Evolutionary conservation across 1,284 basidiomycete genomes (phyloP).

Genomic region (Limonomyces culmigenus): DNA sequence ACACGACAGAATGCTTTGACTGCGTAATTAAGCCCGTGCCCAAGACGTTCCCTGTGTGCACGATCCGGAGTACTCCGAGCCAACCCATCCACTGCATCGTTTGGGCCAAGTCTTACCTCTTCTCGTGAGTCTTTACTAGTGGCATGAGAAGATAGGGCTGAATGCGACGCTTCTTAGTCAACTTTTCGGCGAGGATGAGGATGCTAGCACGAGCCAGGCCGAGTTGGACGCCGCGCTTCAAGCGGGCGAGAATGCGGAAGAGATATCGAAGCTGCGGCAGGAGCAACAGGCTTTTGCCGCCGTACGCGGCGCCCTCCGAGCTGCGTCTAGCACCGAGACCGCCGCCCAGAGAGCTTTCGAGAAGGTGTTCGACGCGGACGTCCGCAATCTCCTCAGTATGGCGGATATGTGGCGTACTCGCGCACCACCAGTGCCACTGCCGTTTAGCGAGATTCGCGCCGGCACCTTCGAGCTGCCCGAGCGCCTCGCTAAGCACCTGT

Average conservation of each 20-base stretch:
- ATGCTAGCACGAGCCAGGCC: slow-evolving; percentile 29
- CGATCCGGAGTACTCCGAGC: slow-evolving; percentile 92
- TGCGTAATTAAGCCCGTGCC: slow-evolving; percentile 81
- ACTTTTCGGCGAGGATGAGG: slow-evolving; percentile 84
- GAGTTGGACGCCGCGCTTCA: slow-evolving; percentile 80
- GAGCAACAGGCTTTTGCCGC: slow-evolving; percentile 81
- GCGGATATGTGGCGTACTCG: slow-evolving; percentile 96
- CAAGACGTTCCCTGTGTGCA: slow-evolving; percentile 95
- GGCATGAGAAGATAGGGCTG: background rate
- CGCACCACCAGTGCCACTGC: slow-evolving; percentile 69
- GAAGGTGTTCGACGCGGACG: slow-evolving; percentile 86
- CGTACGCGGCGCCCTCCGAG: slow-evolving; percentile 51
- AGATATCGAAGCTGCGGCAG: slow-evolving; percentile 79
- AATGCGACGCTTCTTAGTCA: slow-evolving; percentile 36
- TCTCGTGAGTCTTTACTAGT: slow-evolving; percentile 50
- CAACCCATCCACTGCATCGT: slow-evolving; percentile 98
- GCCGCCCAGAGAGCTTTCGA: slow-evolving; percentile 59
- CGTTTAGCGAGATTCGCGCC: slow-evolving; percentile 56
- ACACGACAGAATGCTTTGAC: slow-evolving; percentile 82
- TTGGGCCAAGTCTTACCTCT: slow-evolving; percentile 98
- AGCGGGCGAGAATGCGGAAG: slow-evolving; percentile 79
- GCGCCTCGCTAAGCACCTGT: no score
- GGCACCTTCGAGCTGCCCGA: slow-evolving; percentile 38
- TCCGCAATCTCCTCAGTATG: slow-evolving; percentile 83
- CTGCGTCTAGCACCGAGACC: slow-evolving; percentile 23